These are phyloP conservation scores for Quercus dentata DNA, from an alignment of 306 rosid species.

Conservation along the genomic window DNA sequence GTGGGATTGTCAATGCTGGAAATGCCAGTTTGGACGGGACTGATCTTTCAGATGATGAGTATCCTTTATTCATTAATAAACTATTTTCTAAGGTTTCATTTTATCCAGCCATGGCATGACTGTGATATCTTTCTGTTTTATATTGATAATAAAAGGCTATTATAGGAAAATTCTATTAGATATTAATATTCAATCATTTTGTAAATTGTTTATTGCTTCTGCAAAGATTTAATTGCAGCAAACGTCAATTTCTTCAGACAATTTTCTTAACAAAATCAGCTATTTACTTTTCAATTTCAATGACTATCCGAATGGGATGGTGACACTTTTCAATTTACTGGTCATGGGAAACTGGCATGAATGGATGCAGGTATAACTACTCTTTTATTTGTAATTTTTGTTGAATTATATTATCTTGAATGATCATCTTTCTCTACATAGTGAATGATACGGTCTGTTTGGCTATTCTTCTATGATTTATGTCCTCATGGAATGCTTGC, in stretches of 20 bases:
- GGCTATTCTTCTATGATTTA: background rate
- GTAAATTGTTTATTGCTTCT: background rate
- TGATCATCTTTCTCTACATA: slow-evolving; percentile 13
- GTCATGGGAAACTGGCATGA: slow-evolving; percentile 79
- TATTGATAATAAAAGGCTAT: background rate
- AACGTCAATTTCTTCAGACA: slow-evolving; percentile 21
- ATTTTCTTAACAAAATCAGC: slow-evolving; percentile 76
- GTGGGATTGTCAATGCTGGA: slow-evolving; percentile 88
- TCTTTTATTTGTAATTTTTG: slow-evolving; percentile 2
- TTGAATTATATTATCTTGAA: background rate
- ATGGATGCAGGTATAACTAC: slow-evolving; percentile 71
- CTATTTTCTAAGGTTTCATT: slow-evolving; percentile 7
- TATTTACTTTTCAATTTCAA: slow-evolving; percentile 88
- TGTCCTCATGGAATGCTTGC: background rate
- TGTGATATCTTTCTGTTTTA: background rate
- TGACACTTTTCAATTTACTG: slow-evolving; percentile 92
- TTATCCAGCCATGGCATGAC: slow-evolving; percentile 10
- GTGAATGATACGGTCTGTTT: slow-evolving; percentile 12
- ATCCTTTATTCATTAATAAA: slow-evolving; percentile 54
- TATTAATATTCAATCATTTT: background rate
- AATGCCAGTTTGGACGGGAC: slow-evolving; percentile 64
- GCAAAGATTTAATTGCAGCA: slow-evolving; percentile 13
- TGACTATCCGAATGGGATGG: slow-evolving; percentile 97
- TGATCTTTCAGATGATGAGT: slow-evolving; percentile 73
- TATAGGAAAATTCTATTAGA: background rate